Base-by-base conservation (phyloP, 2,329 filamentous ascomycete species). In the Aspergillus pseudoviridinutans region DNA sequence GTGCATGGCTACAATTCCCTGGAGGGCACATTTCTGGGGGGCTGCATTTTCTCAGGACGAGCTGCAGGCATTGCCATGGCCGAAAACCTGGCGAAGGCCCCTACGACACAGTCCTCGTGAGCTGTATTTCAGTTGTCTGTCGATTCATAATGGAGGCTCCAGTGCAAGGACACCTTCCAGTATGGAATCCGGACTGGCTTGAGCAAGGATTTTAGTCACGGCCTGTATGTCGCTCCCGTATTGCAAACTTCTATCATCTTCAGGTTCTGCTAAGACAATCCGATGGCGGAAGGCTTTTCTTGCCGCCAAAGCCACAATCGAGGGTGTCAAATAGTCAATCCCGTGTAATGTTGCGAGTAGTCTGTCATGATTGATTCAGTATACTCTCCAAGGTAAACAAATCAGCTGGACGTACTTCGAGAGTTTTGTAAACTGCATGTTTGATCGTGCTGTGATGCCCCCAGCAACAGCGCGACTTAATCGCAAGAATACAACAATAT, bases 231-330 rank as follows among this genome's bases (percentile, higher is more conserved):
- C 86, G 72, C 93, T 97, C 0, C 94, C 94, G 86, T 95, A 99
- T 72, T 96, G 91, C 79, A 96, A 83, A 71, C 92, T 97, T 50
- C 92, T 82, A 76, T 97, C 94, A 57, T 86, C 84, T 60, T 85
- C 82, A 1, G 90, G 82, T 1, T 77, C 75, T 0, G 88, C 85
- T 55, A 97, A 82, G 14, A 84, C 75, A 32, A 99, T 86, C 8
- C 92, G 87, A 76, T 99, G 94, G 20, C 89, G 81, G 69, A 96
- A 99, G 25, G 96, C 84, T 76, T 97, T 97, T 59, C 85, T 85
- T 1, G 88, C 87, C 4, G 94, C 94, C 49, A 99, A 80, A 7
- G 82, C 85, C 22, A 97, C 87, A 27, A 97, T 82, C 1, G 91
- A 89, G 0, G 94, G 93, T 0, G 92, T 92, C 4, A 91, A 87